Conservation (phyloP, 257 asterid species). For the Solanum tarijense region DNA sequence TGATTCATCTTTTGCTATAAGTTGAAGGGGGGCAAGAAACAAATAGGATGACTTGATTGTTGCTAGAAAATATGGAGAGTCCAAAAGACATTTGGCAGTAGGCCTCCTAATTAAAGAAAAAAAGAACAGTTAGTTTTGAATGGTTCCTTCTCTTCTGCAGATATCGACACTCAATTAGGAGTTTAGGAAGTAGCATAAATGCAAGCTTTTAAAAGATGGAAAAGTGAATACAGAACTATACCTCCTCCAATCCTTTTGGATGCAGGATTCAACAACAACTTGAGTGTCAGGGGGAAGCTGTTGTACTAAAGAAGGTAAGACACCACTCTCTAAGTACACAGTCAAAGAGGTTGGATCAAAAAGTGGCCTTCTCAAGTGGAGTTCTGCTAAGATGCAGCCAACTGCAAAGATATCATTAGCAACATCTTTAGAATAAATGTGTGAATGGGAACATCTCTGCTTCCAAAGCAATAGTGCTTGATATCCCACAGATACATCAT, state of each 20-base stretch:
- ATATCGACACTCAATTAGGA: neutral
- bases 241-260: conserved; percentile 78
- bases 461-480: conserved; percentile 81
- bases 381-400: conserved; percentile 93
- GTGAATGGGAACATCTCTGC: conserved; percentile 28
- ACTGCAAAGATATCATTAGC: conserved; percentile 78
- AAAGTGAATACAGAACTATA: conserved; percentile 16
- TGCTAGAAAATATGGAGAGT: conserved; percentile 72
- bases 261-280: conserved; percentile 68
- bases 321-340: conserved; percentile 55
- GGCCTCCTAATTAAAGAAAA: conserved; percentile 64
- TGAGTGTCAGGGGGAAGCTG: conserved; percentile 64
- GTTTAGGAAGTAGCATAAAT: neutral
- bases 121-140: conserved; percentile 3
- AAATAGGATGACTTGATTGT: conserved; percentile 71
- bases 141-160: neutral
- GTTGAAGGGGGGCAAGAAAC: conserved; percentile 84
- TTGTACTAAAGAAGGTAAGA: conserved; percentile 51
- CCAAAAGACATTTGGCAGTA: conserved; percentile 79
- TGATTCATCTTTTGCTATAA: conserved; percentile 67
- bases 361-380: conserved; percentile 70
- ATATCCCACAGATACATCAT: conserved; percentile 53
- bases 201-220: neutral
- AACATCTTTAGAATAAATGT: conserved; percentile 30
- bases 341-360: conserved; percentile 49